phyloP scores from a whole-genome alignment of 2,329 filamentous ascomycete genomes.

The Diaporthe amygdali region DNA sequence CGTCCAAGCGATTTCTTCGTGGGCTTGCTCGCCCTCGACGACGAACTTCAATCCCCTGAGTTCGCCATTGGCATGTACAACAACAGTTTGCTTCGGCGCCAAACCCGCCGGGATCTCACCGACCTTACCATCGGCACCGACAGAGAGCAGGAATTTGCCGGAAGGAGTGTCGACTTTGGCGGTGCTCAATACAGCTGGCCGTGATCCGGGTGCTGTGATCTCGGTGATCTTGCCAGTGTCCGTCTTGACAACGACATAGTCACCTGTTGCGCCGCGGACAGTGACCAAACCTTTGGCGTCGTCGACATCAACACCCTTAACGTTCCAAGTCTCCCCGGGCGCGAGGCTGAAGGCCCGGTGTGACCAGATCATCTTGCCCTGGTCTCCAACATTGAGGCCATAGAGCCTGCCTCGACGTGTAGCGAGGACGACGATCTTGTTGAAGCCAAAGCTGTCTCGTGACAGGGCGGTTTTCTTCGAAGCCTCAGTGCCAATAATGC shows the following conservation, averaged over 20 bases:
- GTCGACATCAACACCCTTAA: conserved; percentile 70
- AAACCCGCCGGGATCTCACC: conserved; percentile 49
- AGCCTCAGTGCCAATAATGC: conserved; percentile 63
- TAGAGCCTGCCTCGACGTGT: conserved; percentile 81
- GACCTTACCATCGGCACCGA: conserved; percentile 56
- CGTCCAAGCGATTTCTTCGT: conserved; percentile 68
- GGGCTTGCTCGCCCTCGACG: conserved; percentile 44
- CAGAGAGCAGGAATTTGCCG: conserved; percentile 59
- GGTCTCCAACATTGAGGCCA: conserved; percentile 76
- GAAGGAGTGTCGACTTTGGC: conserved; percentile 57
- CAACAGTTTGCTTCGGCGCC: conserved; percentile 58
- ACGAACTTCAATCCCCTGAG: conserved; percentile 62
- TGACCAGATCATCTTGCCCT: conserved; percentile 79
- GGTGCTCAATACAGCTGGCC: conserved; percentile 49
- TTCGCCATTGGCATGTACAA: conserved; percentile 54
- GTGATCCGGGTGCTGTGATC: conserved; percentile 43
- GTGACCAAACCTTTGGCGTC: conserved; percentile 61
- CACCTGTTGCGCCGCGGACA: conserved; percentile 65
- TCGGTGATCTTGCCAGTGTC: conserved; percentile 58
- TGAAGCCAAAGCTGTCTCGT: conserved; percentile 84
- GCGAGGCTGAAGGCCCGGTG: conserved; percentile 65
- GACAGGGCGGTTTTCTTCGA: conserved; percentile 52
- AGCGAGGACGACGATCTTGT: conserved; percentile 81
- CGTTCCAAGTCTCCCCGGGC: conserved; percentile 63
- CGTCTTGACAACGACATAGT: conserved; percentile 62